phyloP scores from a whole-genome alignment of 139 green algal species.

The Picochlorum sp. region DNA sequence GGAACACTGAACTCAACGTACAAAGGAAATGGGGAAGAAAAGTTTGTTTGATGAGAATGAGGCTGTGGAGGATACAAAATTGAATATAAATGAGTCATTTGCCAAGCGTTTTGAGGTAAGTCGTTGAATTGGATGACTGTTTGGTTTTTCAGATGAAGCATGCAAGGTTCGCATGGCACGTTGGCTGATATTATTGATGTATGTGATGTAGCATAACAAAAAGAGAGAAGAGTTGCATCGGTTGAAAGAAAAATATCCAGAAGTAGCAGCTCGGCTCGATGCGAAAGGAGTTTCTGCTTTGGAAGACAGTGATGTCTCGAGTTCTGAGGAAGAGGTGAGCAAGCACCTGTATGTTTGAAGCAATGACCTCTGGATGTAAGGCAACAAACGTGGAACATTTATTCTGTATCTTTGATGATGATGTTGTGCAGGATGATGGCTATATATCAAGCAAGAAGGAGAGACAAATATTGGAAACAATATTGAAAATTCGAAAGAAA shows the following conservation, averaged over 20 bases:
- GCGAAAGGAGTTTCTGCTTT: background rate
- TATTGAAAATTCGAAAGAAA: slow-evolving; percentile 53
- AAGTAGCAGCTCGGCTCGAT: slow-evolving; percentile 44
- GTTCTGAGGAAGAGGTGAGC: slow-evolving; percentile 14
- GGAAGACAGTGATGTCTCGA: background rate
- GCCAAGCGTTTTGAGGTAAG: slow-evolving; percentile 62
- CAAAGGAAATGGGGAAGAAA: slow-evolving; percentile 21
- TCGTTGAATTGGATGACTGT: background rate
- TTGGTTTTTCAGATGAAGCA: background rate
- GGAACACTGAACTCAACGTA: too few relatives aligned
- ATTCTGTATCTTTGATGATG: too few relatives aligned
- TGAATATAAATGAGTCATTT: slow-evolving; percentile 59
- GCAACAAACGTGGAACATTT: too few relatives aligned
- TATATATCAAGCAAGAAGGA: slow-evolving; percentile 41
- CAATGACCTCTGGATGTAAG: too few relatives aligned
- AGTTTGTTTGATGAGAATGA: slow-evolving; percentile 50
- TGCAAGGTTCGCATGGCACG: background rate
- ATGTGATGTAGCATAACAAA: slow-evolving; percentile 65
- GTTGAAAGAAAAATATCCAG: slow-evolving; percentile 65
- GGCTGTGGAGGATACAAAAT: background rate
- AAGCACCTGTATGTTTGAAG: too few relatives aligned
- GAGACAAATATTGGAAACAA: slow-evolving; percentile 53
- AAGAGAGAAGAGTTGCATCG: slow-evolving; percentile 65
- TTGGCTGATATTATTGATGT: background rate
- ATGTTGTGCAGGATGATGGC: too few relatives aligned